phyloP scores from a whole-genome alignment of 352 stramenopile genomes.

The Globisporangium nagaii region DNA sequence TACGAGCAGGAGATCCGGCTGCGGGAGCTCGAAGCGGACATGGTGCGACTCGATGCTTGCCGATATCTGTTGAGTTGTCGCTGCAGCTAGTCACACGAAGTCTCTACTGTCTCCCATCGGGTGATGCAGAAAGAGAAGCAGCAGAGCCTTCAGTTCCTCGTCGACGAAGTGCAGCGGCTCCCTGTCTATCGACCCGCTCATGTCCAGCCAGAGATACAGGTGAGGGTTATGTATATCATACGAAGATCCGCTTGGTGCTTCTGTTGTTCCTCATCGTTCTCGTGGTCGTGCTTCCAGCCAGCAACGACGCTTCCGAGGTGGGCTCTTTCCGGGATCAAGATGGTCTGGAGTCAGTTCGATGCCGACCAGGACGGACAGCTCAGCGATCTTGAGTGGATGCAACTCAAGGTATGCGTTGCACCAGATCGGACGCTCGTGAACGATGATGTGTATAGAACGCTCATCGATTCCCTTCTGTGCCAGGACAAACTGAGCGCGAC shows the following conservation, averaged over 20 bases:
- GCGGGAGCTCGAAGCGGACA: conserved; percentile 33
- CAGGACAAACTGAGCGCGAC: conserved; percentile 21
- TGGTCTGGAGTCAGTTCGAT: conserved; percentile 37
- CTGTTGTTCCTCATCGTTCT: too few species aligned
- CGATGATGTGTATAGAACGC: too few species aligned
- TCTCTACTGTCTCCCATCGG: too few species aligned
- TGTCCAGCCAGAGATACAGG: neutral
- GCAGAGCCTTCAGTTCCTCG: conserved; percentile 38
- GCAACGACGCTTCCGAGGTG: conserved; percentile 18
- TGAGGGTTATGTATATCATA: neutral
- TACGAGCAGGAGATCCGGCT: conserved; percentile 57
- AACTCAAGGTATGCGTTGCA: conserved; percentile 31
- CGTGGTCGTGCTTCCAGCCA: neutral
- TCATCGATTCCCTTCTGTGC: neutral
- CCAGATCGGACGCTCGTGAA: neutral
- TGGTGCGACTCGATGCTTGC: conserved; percentile 33
- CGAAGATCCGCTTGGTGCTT: too few species aligned
- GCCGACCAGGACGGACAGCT: conserved; percentile 22
- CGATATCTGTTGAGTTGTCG: neutral
- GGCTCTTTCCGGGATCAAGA: conserved; percentile 24
- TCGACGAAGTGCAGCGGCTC: conserved; percentile 26
- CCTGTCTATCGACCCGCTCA: conserved; percentile 12
- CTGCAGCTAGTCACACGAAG: too few species aligned
- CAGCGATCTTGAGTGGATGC: conserved; percentile 17
- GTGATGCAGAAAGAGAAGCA: conserved; percentile 59